Evolutionary conservation across 257 asterid genomes (phyloP).

Genomic region (Lycium barbarum): DNA sequence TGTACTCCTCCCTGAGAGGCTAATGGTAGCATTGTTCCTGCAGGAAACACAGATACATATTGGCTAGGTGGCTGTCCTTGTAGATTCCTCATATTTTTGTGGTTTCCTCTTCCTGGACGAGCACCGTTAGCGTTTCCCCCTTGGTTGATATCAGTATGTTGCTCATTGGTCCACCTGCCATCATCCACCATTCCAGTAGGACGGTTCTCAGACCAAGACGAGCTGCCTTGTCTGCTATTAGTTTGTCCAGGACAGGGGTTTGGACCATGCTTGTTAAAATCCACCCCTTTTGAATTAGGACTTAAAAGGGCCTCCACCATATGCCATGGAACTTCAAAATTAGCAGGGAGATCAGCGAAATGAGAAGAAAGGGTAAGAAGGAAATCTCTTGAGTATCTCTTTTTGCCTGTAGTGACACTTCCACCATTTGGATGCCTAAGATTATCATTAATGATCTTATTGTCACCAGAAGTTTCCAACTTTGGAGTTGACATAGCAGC

Average conservation of each 20-base stretch:
- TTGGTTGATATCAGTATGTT: constrained; percentile 26
- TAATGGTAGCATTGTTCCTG: constrained; percentile 21
- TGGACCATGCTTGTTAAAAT: constrained; percentile 21
- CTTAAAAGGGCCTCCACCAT: constrained; percentile 30
- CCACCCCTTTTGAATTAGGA: constrained; percentile 25
- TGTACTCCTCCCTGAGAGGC: constrained; percentile 32
- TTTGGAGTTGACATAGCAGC: constrained; percentile 36
- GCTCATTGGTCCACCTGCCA: constrained; percentile 37
- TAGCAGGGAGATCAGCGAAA: constrained; percentile 38
- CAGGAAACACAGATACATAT: constrained; percentile 22
- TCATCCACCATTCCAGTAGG: constrained; percentile 32
- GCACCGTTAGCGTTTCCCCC: constrained; percentile 28
- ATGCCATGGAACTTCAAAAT: constrained; percentile 37
- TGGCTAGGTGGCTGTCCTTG: constrained; percentile 33
- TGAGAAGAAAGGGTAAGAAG: constrained; percentile 36
- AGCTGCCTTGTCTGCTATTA: constrained; percentile 28
- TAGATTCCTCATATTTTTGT: constrained; percentile 33
- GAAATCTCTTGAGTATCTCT: constrained; percentile 44
- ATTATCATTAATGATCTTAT: neutral
- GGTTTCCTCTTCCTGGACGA: constrained; percentile 35
- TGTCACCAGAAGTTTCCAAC: constrained; percentile 28
- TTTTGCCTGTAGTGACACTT: constrained; percentile 21
- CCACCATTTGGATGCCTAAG: constrained; percentile 25
- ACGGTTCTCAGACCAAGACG: constrained; percentile 29
- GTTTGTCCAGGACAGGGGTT: constrained; percentile 27